Percentiles rank a stretch among this genome's conserved stretches.
Conservation (phyloP, 176 grass and related monocot species). For the Pontederia crassipes region DNA sequence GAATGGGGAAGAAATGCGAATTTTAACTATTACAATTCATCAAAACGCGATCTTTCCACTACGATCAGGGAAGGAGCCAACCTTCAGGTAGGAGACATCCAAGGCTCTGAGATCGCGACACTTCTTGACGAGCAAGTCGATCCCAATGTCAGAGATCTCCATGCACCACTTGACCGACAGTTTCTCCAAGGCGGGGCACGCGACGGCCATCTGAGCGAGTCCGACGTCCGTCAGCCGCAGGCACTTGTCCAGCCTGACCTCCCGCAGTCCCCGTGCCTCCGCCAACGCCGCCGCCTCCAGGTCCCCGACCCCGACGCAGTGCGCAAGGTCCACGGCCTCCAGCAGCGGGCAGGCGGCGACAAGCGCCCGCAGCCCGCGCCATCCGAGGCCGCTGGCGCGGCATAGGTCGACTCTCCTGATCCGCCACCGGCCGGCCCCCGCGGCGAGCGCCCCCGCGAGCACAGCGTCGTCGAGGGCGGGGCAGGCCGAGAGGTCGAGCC, state of each 20-base stretch:
- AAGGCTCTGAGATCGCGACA: constrained; percentile 56
- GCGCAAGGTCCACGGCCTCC: constrained; percentile 74
- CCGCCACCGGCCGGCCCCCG: background rate
- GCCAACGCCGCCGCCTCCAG: constrained; percentile 61
- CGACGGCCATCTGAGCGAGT: constrained; percentile 75
- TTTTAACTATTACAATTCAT: no score
- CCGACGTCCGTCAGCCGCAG: constrained; percentile 77
- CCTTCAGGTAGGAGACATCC: constrained; percentile 85
- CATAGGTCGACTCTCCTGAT: constrained; percentile 46
- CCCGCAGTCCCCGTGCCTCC: constrained; percentile 30
- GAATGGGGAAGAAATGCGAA: no score
- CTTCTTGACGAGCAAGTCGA: constrained; percentile 87
- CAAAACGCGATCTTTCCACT: no score
- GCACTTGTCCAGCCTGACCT: constrained; percentile 75
- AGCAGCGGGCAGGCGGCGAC: constrained; percentile 53
- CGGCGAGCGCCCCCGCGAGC: constrained; percentile 34
- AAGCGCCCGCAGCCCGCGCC: constrained; percentile 66
- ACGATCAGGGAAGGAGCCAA: background rate
- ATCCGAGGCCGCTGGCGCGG: constrained; percentile 59
- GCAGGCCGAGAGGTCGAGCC: constrained; percentile 70
- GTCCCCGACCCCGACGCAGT: constrained; percentile 71
- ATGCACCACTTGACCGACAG: constrained; percentile 87
- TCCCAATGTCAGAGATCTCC: constrained; percentile 85
- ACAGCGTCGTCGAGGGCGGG: constrained; percentile 59
- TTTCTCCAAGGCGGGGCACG: constrained; percentile 55